Evolutionary conservation across 345 rosid species (phyloP).

Genomic region (Dipteronia sinensis): DNA sequence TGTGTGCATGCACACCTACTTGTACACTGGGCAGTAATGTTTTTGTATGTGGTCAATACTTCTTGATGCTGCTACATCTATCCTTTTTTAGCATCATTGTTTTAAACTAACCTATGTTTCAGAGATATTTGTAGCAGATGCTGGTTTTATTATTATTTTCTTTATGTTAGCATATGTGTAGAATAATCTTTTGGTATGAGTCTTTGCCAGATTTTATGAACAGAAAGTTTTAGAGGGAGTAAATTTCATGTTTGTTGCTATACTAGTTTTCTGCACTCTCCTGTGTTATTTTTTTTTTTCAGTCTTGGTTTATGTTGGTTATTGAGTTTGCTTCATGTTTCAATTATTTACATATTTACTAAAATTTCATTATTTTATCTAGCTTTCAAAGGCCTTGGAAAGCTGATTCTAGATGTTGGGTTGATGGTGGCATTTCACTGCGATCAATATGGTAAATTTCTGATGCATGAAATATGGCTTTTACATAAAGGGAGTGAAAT

Average conservation of each 20-base stretch:
- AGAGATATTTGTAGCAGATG: not conserved
- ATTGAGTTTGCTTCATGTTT: slow-evolving; percentile 2
- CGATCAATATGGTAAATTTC: slow-evolving; percentile 70
- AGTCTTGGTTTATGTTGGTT: slow-evolving; percentile 1
- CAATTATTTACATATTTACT: slow-evolving; percentile 3
- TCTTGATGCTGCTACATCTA: not conserved
- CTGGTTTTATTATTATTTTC: not conserved
- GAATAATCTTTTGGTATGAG: slow-evolving; percentile 1
- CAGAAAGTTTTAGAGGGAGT: not conserved
- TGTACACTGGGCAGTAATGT: not conserved
- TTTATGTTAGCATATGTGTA: not conserved
- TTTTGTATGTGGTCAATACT: not conserved
- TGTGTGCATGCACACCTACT: not conserved
- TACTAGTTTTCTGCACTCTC: not conserved
- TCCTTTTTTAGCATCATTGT: not conserved
- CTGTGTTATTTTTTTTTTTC: not conserved
- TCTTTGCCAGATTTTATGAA: slow-evolving; percentile 6
- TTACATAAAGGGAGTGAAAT: not conserved
- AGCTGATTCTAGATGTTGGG: slow-evolving; percentile 80
- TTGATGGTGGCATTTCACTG: slow-evolving; percentile 85
- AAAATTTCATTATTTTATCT: slow-evolving; percentile 22
- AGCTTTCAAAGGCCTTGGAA: slow-evolving; percentile 93
- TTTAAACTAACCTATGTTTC: slow-evolving; percentile 1
- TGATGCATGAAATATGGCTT: slow-evolving; percentile 10
- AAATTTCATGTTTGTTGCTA: slow-evolving; percentile 3